Evolutionary conservation across 257 asterid genomes (phyloP).

Genomic region (Galeopsis tetrahit): DNA sequence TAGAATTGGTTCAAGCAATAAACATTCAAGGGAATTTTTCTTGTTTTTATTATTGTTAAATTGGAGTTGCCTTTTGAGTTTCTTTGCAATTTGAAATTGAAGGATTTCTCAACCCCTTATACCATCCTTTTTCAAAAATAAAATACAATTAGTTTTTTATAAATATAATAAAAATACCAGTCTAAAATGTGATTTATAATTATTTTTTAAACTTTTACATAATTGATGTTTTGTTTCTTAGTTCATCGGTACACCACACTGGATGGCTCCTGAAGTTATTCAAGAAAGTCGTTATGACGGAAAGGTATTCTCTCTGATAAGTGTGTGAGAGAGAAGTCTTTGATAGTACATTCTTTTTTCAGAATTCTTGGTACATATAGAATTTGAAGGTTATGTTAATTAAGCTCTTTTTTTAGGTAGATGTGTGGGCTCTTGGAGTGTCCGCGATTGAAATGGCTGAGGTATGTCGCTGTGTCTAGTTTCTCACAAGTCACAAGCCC

Average conservation of each 20-base stretch:
- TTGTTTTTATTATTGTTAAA: background rate
- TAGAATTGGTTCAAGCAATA: background rate
- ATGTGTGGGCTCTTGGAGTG: slow-evolving; percentile 99
- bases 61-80: background rate
- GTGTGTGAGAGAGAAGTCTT: slow-evolving; percentile 18
- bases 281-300: slow-evolving; percentile 99
- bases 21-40: background rate
- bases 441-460: slow-evolving; percentile 99
- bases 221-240: slow-evolving; percentile 41
- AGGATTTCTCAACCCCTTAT: background rate
- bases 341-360: slow-evolving; percentile 19
- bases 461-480: slow-evolving; percentile 50
- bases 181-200: slow-evolving; percentile 16
- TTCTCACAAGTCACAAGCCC: slow-evolving; percentile 11
- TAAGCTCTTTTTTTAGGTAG: slow-evolving; percentile 64
- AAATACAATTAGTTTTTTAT: background rate
- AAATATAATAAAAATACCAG: background rate
- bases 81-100: background rate
- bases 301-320: slow-evolving; percentile 58
- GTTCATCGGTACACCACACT: slow-evolving; percentile 99
- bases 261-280: slow-evolving; percentile 99
- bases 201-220: background rate
- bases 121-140: background rate
- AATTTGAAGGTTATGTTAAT: slow-evolving; percentile 15
- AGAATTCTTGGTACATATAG: background rate